Percentiles rank a stretch among this genome's conserved stretches.
These are phyloP conservation scores for Ophioceras dolichostomum DNA, from an alignment of 2,329 filamentous ascomycete genomes.

Conservation along the genomic window DNA sequence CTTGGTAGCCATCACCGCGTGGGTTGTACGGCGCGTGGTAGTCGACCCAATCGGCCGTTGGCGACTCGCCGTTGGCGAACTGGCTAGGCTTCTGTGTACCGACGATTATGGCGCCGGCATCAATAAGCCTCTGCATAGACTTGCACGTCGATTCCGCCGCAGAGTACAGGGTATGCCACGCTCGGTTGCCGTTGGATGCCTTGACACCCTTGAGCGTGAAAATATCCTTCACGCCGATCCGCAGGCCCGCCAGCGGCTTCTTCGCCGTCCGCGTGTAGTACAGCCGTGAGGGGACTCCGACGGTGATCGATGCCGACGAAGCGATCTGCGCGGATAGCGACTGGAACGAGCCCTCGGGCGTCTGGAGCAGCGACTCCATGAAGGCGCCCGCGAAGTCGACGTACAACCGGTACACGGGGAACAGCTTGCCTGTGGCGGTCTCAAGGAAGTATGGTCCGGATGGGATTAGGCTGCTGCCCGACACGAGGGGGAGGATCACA, in stretches of 20 bases:
- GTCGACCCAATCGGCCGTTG: conserved; percentile 36
- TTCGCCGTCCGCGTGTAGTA: conserved; percentile 39
- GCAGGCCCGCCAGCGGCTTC: conserved; percentile 47
- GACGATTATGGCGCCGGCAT: conserved; percentile 41
- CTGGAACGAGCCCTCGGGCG: conserved; percentile 17
- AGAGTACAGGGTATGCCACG: conserved; percentile 44
- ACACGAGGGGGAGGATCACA: conserved; percentile 8
- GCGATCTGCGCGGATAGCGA: conserved; percentile 19
- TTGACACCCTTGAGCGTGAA: conserved; percentile 34
- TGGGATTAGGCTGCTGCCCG: conserved; percentile 5
- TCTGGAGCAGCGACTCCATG: conserved; percentile 17
- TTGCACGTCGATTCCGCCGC: conserved; percentile 32
- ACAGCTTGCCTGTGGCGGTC: conserved; percentile 15
- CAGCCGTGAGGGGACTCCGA: conserved; percentile 45
- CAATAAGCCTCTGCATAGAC: conserved; percentile 42
- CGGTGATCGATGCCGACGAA: conserved; percentile 14
- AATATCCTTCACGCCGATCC: conserved; percentile 52
- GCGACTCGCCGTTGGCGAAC: conserved; percentile 29
- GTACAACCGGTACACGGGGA: conserved; percentile 23
- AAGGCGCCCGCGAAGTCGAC: conserved; percentile 20
- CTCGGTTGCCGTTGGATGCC: conserved; percentile 42
- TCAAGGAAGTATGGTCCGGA: conserved; percentile 25
- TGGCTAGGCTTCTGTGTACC: conserved; percentile 33
- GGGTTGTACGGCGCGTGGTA: conserved; percentile 30
- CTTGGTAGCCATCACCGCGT: conserved; percentile 33